These are phyloP conservation scores for Ascochyta koolunga DNA, from an alignment of 2,329 filamentous ascomycete species.

Conservation along the genomic window DNA sequence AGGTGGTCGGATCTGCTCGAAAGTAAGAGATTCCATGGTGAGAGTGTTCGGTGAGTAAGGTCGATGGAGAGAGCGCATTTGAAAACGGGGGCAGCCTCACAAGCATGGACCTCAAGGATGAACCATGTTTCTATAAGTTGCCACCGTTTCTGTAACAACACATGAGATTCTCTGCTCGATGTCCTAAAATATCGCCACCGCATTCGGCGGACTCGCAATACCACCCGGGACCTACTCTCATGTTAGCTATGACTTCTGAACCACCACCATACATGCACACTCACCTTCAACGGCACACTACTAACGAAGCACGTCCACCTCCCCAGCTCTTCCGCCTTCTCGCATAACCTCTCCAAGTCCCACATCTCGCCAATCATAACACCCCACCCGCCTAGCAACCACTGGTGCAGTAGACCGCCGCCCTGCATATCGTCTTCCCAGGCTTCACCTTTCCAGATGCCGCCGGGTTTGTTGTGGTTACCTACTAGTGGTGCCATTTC, in stretches of 20 bases:
- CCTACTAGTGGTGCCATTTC: slow-evolving; percentile 52
- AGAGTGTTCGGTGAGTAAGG: too few relatives aligned
- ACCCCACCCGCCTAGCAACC: slow-evolving; percentile 43
- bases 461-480: slow-evolving; percentile 37
- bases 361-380: slow-evolving; percentile 51
- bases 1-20: too few relatives aligned
- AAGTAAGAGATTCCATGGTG: too few relatives aligned
- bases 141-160: too few relatives aligned
- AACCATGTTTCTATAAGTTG: too few relatives aligned
- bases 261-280: neutral
- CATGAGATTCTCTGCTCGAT: too few relatives aligned
- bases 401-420: slow-evolving; percentile 43
- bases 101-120: too few relatives aligned
- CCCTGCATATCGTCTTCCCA: slow-evolving; percentile 47
- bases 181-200: slow-evolving; percentile 44
- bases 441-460: slow-evolving; percentile 41
- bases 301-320: slow-evolving; percentile 67
- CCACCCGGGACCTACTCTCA: slow-evolving; percentile 55
- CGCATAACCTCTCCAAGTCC: slow-evolving; percentile 58
- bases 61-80: too few relatives aligned
- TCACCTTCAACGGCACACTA: slow-evolving; percentile 62
- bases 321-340: slow-evolving; percentile 58
- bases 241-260: slow-evolving; percentile 9
- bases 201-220: slow-evolving; percentile 47
- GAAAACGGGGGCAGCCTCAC: too few relatives aligned